phyloP scores from a whole-genome alignment of 805 yeast species.

The Metschnikowia peoriensis region DNA sequence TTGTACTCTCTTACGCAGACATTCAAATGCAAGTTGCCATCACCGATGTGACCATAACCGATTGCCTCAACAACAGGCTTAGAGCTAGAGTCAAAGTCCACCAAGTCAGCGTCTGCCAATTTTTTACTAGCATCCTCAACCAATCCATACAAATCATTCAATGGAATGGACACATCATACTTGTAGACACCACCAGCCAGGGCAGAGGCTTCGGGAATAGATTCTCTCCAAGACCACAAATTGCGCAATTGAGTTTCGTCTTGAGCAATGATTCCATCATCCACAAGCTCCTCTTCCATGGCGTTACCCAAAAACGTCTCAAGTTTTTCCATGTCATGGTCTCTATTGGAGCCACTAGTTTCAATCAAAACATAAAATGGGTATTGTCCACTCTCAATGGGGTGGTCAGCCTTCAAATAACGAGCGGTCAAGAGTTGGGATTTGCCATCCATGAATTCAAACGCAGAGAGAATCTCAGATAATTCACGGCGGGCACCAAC shows the following conservation, averaged over 20 bases:
- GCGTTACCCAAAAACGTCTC: conserved; percentile 78
- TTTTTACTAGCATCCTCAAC: conserved; percentile 74
- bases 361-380: conserved; percentile 92
- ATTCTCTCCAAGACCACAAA: conserved; percentile 96
- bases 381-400: conserved; percentile 71
- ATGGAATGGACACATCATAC: conserved; percentile 92
- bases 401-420: conserved; percentile 63
- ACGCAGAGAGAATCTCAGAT: conserved; percentile 85
- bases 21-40: conserved; percentile 92
- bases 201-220: conserved; percentile 85
- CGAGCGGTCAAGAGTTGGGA: conserved; percentile 63
- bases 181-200: conserved; percentile 93
- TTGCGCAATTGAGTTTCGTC: conserved; percentile 83
- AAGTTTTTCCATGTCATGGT: conserved; percentile 89
- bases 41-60: conserved; percentile 98
- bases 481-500: conserved; percentile 74
- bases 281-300: conserved; percentile 79
- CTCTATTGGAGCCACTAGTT: conserved; percentile 92
- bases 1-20: conserved; percentile 84
- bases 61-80: conserved; percentile 85
- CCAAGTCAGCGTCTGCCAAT: conserved; percentile 53
- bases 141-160: conserved; percentile 73
- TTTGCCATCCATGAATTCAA: conserved; percentile 86
- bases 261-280: conserved; percentile 96
- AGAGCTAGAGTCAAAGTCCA: conserved; percentile 56